Conservation (phyloP, 140 eudicot genomes). For the Erigeron philadelphicus region DNA sequence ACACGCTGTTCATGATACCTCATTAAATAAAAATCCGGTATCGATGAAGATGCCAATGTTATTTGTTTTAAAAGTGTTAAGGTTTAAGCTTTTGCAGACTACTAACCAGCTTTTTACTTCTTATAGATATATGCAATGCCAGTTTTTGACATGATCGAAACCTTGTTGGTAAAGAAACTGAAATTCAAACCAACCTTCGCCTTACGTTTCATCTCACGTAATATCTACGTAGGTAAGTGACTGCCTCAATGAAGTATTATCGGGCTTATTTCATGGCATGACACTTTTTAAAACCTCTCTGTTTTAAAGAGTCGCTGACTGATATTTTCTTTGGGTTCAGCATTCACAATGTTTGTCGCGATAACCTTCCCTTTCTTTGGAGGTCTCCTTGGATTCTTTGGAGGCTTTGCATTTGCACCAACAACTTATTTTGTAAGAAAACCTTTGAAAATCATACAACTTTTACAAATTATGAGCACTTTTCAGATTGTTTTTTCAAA, state of each 20-base stretch:
- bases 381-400: slow-evolving; percentile 71
- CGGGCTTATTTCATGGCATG: neutral
- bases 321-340: slow-evolving; percentile 31
- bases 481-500: neutral
- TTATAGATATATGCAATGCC: slow-evolving; percentile 72
- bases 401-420: slow-evolving; percentile 79
- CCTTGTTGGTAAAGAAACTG: slow-evolving; percentile 62
- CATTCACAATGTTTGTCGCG: slow-evolving; percentile 62
- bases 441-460: neutral
- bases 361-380: slow-evolving; percentile 75
- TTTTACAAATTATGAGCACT: neutral
- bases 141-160: slow-evolving; percentile 80
- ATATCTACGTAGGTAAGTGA: slow-evolving; percentile 56
- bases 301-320: neutral
- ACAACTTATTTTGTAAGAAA: slow-evolving; percentile 63
- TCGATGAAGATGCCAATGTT: neutral
- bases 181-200: slow-evolving; percentile 43
- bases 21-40: no score
- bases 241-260: slow-evolving; percentile 9
- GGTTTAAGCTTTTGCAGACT: neutral
- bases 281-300: neutral
- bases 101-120: neutral
- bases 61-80: neutral
- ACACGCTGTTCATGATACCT: no score
- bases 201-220: slow-evolving; percentile 52